These are phyloP conservation scores for Neospermospora avenae DNA, from an alignment of 2,329 filamentous ascomycete species.

Conservation along the genomic window DNA sequence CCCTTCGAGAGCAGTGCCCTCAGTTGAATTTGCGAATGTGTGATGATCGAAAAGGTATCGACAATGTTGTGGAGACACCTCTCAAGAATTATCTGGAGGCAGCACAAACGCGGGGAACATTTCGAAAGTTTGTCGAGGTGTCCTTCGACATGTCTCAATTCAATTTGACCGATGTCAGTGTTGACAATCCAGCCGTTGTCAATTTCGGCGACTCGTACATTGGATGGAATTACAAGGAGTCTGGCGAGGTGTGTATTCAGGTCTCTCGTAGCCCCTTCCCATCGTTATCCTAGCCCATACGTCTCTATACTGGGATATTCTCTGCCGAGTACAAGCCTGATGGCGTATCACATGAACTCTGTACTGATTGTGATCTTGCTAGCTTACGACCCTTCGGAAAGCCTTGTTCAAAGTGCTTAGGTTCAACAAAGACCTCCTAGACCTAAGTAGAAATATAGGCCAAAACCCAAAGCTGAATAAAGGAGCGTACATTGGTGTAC, in stretches of 20 bases:
- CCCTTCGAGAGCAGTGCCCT: conserved; percentile 16
- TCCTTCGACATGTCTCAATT: neutral
- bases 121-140: conserved; percentile 2
- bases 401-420: conserved; percentile 23
- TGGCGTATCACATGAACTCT: no score
- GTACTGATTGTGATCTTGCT: neutral
- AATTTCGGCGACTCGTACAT: conserved; percentile 24
- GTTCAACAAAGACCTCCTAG: conserved; percentile 20
- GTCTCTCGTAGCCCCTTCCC: neutral
- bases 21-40: conserved; percentile 20
- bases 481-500: conserved; percentile 24
- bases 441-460: conserved; percentile 15
- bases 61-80: conserved; percentile 10
- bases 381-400: conserved; percentile 18
- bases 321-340: neutral
- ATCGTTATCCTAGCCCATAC: neutral
- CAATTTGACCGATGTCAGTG: conserved; percentile 8
- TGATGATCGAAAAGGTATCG: conserved; percentile 21
- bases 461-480: conserved; percentile 12
- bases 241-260: conserved; percentile 13
- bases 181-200: conserved; percentile 14
- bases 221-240: conserved; percentile 23
- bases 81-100: conserved; percentile 7
- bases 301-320: neutral
- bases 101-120: conserved; percentile 10